These are phyloP conservation scores for Casaregolazyma suthepensis DNA, from an alignment of 1,139 yeast species.

Conservation along the genomic window DNA sequence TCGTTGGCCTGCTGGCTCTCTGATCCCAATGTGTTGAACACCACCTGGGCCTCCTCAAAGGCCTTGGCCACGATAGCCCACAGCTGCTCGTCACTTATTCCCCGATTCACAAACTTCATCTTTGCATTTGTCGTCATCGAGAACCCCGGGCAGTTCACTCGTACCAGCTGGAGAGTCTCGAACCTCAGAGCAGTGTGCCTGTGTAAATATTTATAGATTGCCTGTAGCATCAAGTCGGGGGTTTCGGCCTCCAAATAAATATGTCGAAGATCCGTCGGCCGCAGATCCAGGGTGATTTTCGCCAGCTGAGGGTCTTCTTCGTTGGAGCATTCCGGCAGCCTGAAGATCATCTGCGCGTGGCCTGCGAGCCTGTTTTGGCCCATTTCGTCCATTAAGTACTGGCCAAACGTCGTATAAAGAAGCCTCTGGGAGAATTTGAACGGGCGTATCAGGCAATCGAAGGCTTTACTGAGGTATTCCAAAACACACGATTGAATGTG, in stretches of 20 bases:
- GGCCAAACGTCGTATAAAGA: slow-evolving; percentile 1
- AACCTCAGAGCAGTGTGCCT: slow-evolving; percentile 17
- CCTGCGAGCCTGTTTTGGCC: slow-evolving; percentile 2
- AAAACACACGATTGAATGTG: slow-evolving; percentile 6
- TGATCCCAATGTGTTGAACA: slow-evolving; percentile 1
- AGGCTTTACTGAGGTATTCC: slow-evolving; percentile 7
- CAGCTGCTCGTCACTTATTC: slow-evolving; percentile 7
- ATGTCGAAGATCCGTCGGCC: slow-evolving; percentile 15
- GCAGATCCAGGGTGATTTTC: slow-evolving; percentile 18
- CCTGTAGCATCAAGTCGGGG: slow-evolving; percentile 12
- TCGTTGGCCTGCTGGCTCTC: too few species aligned
- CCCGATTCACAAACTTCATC: slow-evolving; percentile 16
- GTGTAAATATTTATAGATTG: slow-evolving; percentile 16
- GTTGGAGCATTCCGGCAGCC: slow-evolving; percentile 7
- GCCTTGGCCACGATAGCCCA: slow-evolving; percentile 5
- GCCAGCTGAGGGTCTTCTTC: slow-evolving; percentile 13
- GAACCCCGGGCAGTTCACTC: slow-evolving; percentile 23
- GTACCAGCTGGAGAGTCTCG: slow-evolving; percentile 14
- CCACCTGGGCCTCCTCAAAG: slow-evolving; percentile 5
- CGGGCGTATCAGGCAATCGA: slow-evolving; percentile 8
- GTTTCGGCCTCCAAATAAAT: slow-evolving; percentile 6
- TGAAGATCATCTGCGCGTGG: slow-evolving; percentile 19
- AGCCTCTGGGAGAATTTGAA: slow-evolving; percentile 4
- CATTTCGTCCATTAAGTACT: slow-evolving; percentile 4
- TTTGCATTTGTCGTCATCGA: slow-evolving; percentile 20